Evolutionary conservation across 140 eudicot genomes (phyloP).

Genomic region (Erigeron philadelphicus): DNA sequence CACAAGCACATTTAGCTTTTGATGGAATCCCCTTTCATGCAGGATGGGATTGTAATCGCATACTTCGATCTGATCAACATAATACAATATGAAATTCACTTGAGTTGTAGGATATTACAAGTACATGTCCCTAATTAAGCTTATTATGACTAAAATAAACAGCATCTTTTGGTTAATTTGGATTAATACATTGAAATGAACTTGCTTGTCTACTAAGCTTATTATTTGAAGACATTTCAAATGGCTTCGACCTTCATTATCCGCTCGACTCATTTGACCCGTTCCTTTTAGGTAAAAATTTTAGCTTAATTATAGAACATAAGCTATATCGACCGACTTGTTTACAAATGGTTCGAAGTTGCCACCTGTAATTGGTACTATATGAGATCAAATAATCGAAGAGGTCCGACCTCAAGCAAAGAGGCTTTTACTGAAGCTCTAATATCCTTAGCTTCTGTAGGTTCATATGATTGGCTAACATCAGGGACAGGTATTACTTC

Average conservation of each 20-base stretch:
- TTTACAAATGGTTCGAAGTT: too few species aligned
- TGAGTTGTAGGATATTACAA: constrained; percentile 7
- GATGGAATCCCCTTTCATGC: constrained; percentile 89
- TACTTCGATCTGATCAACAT: constrained; percentile 62
- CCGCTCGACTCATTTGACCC: background rate
- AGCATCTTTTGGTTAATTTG: background rate
- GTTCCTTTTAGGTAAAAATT: constrained; percentile 5
- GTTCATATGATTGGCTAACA: constrained; percentile 41
- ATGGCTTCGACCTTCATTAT: too few species aligned
- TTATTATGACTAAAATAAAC: background rate
- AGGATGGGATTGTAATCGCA: constrained; percentile 72
- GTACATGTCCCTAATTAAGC: background rate
- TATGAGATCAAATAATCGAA: constrained; percentile 7
- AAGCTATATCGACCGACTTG: too few species aligned
- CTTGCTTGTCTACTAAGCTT: background rate
- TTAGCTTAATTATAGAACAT: background rate
- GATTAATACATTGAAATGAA: background rate
- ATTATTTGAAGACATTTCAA: too few species aligned
- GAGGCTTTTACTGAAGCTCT: constrained; percentile 57
- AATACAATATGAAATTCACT: constrained; percentile 11
- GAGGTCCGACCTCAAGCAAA: constrained; percentile 51
- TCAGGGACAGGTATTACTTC: constrained; percentile 71
- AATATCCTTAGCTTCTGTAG: constrained; percentile 43
- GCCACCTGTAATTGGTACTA: background rate
- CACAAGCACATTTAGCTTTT: constrained; percentile 67